Conservation (phyloP, 2,329 filamentous ascomycete species). For the Malbranchea cinnamomea region DNA sequence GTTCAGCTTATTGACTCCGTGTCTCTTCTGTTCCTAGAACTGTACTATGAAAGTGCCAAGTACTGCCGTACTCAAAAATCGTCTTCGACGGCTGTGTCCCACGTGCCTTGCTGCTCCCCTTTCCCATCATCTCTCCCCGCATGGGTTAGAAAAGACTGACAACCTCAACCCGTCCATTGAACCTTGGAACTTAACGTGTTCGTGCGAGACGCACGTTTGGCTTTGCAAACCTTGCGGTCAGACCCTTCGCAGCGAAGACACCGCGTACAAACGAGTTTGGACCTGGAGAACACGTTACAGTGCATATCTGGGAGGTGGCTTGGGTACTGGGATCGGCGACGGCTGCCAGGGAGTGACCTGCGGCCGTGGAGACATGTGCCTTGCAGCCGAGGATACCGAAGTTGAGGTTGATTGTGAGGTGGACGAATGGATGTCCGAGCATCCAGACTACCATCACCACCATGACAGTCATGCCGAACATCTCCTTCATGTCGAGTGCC, state of each 20-base stretch:
- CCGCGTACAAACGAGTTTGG: slow-evolving; percentile 56
- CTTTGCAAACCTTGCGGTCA: slow-evolving; percentile 74
- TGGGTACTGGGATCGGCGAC: slow-evolving; percentile 77
- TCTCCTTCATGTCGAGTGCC: slow-evolving; percentile 11
- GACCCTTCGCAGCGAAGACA: slow-evolving; percentile 44
- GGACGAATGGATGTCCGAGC: slow-evolving; percentile 48
- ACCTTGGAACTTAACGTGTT: slow-evolving; percentile 35
- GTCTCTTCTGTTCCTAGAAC: slow-evolving; percentile 55
- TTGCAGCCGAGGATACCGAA: slow-evolving; percentile 62
- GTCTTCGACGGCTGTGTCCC: slow-evolving; percentile 68
- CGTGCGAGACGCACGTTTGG: slow-evolving; percentile 49
- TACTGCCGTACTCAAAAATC: slow-evolving; percentile 48
- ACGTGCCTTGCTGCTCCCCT: slow-evolving; percentile 62
- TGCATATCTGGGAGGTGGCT: slow-evolving; percentile 57
- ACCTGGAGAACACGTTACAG: slow-evolving; percentile 78
- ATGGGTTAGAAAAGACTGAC: no score
- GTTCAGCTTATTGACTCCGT: no score
- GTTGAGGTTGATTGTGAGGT: slow-evolving; percentile 76
- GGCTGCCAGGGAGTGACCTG: slow-evolving; percentile 80
- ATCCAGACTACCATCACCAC: slow-evolving; percentile 14
- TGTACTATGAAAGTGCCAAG: slow-evolving; percentile 75
- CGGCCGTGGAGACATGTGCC: slow-evolving; percentile 60
- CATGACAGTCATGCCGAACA: slow-evolving; percentile 9
- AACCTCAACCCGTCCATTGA: no score
- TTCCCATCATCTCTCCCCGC: slow-evolving; percentile 15